These are phyloP conservation scores for Casuarina glauca DNA, from an alignment of 306 rosid genomes.

Conservation along the genomic window DNA sequence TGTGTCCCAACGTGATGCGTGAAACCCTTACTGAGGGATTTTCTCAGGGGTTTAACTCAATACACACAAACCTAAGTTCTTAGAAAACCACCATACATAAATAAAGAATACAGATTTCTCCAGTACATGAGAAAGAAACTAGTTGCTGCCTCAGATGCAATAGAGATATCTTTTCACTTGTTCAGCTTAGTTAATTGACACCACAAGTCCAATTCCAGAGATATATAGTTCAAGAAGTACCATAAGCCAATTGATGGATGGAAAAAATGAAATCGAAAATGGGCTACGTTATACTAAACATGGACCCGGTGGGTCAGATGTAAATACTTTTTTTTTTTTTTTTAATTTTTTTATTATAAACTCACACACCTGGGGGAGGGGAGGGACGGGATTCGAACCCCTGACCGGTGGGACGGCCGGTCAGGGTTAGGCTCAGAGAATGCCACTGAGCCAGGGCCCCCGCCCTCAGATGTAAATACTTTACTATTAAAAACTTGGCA, in stretches of 20 bases:
- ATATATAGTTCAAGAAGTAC: background rate
- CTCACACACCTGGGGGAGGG: too few relatives aligned
- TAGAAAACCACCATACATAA: background rate
- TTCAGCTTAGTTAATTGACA: background rate
- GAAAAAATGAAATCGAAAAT: background rate
- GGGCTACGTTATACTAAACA: background rate
- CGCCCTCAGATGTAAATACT: background rate
- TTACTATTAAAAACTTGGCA: background rate
- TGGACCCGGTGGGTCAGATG: background rate
- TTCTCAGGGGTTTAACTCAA: too few relatives aligned
- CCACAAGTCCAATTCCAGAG: background rate
- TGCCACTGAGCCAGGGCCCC: too few relatives aligned
- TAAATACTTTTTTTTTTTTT: too few relatives aligned
- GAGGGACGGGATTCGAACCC: too few relatives aligned
- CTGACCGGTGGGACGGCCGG: too few relatives aligned
- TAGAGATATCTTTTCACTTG: background rate
- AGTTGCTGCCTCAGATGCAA: background rate
- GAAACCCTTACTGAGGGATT: too few relatives aligned
- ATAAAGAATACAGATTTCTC: background rate
- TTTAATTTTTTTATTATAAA: too few relatives aligned
- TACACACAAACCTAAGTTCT: background rate
- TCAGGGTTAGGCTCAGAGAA: too few relatives aligned
- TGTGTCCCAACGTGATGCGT: too few relatives aligned
- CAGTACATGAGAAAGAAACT: background rate
- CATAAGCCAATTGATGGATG: conserved; percentile 1